Conservation (phyloP, 805 yeast genomes). For the Myxozyma sirexii region DNA sequence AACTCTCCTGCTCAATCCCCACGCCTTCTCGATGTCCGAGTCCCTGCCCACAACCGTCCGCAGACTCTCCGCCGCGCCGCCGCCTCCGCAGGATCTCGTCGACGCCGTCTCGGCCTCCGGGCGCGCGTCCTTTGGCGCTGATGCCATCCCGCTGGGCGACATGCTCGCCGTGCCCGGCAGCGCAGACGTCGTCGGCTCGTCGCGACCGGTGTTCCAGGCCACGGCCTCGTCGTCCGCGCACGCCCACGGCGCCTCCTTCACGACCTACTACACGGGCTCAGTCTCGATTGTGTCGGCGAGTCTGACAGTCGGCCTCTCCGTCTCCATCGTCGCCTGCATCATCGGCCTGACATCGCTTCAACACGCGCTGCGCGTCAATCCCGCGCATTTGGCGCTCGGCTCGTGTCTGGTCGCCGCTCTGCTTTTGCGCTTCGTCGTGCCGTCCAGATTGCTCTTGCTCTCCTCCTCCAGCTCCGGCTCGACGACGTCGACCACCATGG, state of each 20-base stretch:
- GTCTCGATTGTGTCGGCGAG: slow-evolving; percentile 19
- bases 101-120: slow-evolving; percentile 14
- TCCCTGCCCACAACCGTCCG: slow-evolving; percentile 23
- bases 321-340: slow-evolving; percentile 13
- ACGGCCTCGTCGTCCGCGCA: background rate
- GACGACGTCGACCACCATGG: background rate
- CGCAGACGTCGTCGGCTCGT: background rate
- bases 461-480: slow-evolving; percentile 7
- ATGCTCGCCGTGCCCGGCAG: slow-evolving; percentile 10
- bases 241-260: slow-evolving; percentile 21
- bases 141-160: slow-evolving; percentile 12
- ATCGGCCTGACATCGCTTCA: slow-evolving; percentile 16
- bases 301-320: slow-evolving; percentile 13
- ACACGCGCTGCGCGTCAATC: slow-evolving; percentile 5
- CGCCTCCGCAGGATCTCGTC: slow-evolving; percentile 27
- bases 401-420: slow-evolving; percentile 11
- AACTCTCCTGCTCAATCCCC: slow-evolving; percentile 7
- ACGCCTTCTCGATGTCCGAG: slow-evolving; percentile 14
- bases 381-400: slow-evolving; percentile 20
- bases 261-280: slow-evolving; percentile 25
- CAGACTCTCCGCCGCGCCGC: slow-evolving; percentile 22
- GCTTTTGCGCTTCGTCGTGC: slow-evolving; percentile 17
- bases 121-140: slow-evolving; percentile 13
- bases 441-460: slow-evolving; percentile 11
- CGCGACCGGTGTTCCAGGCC: slow-evolving; percentile 4